phyloP scores from a whole-genome alignment of 2,329 filamentous ascomycete genomes.

The Pseudocercospora eumusae region DNA sequence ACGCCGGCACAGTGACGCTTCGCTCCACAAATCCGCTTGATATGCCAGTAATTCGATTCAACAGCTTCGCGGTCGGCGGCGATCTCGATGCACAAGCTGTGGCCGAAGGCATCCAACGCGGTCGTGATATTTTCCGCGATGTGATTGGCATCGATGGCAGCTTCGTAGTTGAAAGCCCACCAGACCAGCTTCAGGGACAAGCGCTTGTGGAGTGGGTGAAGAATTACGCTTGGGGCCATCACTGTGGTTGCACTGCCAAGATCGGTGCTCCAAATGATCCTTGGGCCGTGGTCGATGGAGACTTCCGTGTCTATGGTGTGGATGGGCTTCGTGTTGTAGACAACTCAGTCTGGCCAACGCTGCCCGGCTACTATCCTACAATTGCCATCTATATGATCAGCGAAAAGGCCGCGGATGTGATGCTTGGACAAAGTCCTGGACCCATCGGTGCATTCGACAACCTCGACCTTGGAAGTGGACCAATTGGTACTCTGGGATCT shows the following conservation, averaged over 20 bases:
- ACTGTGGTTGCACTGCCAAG: slow-evolving; percentile 57
- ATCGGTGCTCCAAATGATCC: slow-evolving; percentile 58
- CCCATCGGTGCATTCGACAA: slow-evolving; percentile 58
- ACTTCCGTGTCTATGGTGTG: slow-evolving; percentile 60
- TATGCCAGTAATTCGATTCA: slow-evolving; percentile 62
- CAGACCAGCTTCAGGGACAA: slow-evolving; percentile 43
- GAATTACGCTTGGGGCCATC: slow-evolving; percentile 56
- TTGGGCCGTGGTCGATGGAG: slow-evolving; percentile 57
- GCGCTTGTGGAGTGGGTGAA: slow-evolving; percentile 51
- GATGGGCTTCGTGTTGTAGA: slow-evolving; percentile 62
- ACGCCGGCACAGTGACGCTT: slow-evolving; percentile 61
- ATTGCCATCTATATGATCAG: slow-evolving; percentile 58
- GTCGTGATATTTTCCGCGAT: slow-evolving; percentile 39
- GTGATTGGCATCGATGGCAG: slow-evolving; percentile 17
- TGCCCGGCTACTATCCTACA: slow-evolving; percentile 55
- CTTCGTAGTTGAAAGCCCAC: slow-evolving; percentile 44
- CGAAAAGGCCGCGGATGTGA: slow-evolving; percentile 64
- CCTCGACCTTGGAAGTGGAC: slow-evolving; percentile 20
- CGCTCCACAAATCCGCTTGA: slow-evolving; percentile 64
- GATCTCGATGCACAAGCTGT: slow-evolving; percentile 45
- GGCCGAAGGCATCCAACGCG: slow-evolving; percentile 57
- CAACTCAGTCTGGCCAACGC: slow-evolving; percentile 59
- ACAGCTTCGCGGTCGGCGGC: slow-evolving; percentile 56
- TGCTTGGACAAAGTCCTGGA: slow-evolving; percentile 56
- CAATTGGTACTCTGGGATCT: slow-evolving; percentile 11